Conservation (phyloP, 495 filamentous ascomycete species). For the Chaetomidium leptoderma region DNA sequence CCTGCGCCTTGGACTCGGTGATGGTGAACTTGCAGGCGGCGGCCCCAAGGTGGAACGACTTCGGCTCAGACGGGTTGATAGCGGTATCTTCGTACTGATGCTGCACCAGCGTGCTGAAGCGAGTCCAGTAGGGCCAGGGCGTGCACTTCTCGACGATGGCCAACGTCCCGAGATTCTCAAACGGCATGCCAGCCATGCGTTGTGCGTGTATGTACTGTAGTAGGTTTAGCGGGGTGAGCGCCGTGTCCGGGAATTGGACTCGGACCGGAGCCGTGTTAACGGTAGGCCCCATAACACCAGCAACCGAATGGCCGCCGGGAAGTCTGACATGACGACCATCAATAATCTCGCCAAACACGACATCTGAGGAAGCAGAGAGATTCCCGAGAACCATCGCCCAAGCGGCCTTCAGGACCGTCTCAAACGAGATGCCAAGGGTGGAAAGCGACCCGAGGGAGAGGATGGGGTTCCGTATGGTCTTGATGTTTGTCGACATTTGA, state of each 20-base stretch:
- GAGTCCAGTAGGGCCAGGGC: conserved; percentile 47
- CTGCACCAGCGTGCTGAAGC: conserved; percentile 44
- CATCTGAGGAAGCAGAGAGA: conserved; percentile 42
- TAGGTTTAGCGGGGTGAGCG: conserved; percentile 39
- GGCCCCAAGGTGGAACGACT: conserved; percentile 39
- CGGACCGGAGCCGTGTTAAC: conserved; percentile 44
- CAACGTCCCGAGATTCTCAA: conserved; percentile 42
- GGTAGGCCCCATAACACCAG: conserved; percentile 43
- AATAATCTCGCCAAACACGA: conserved; percentile 48
- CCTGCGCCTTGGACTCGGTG: conserved; percentile 37
- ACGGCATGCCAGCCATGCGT: conserved; percentile 37
- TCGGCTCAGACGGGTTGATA: conserved; percentile 30
- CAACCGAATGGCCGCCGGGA: conserved; percentile 31
- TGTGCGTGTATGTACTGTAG: conserved; percentile 42
- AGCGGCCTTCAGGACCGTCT: conserved; percentile 44
- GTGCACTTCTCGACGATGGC: conserved; percentile 46
- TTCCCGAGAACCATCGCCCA: conserved; percentile 48
- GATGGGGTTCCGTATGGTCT: conserved; percentile 36
- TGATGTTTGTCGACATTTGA: conserved; percentile 31
- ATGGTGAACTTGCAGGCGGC: conserved; percentile 38
- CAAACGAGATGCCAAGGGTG: conserved; percentile 33
- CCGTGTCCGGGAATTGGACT: conserved; percentile 38
- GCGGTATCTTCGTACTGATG: conserved; percentile 39
- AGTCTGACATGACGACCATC: conserved; percentile 46
- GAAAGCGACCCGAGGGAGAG: conserved; percentile 33